These are phyloP conservation scores for Xylariales sp. DNA, from an alignment of 2,329 filamentous ascomycete species.

Conservation along the genomic window DNA sequence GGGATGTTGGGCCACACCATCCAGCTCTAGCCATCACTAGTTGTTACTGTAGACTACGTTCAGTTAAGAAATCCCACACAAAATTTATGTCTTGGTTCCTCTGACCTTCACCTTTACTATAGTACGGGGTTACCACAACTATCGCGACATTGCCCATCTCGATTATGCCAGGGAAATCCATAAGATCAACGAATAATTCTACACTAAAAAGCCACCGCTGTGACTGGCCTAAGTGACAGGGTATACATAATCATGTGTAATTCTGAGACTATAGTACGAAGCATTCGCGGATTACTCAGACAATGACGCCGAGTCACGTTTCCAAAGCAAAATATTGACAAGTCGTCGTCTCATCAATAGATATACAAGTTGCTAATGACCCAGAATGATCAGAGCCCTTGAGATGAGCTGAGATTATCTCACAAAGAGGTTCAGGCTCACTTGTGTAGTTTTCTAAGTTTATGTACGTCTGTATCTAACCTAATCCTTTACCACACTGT, in stretches of 20 bases:
- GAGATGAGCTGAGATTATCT: conserved; percentile 19
- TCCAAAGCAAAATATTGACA: neutral
- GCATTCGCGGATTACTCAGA: neutral
- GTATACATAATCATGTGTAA: neutral
- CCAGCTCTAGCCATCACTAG: too few relatives aligned
- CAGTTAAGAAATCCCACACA: too few relatives aligned
- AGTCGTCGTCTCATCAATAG: neutral
- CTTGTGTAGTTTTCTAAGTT: neutral
- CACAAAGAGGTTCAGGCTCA: neutral
- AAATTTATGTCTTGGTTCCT: too few relatives aligned
- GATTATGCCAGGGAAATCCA: too few relatives aligned
- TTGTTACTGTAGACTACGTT: too few relatives aligned
- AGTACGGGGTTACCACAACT: too few relatives aligned
- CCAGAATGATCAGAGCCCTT: neutral
- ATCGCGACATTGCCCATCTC: too few relatives aligned
- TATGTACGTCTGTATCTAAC: conserved; percentile 1
- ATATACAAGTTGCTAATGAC: neutral
- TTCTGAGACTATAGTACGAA: neutral
- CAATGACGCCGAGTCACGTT: neutral
- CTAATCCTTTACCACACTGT: neutral
- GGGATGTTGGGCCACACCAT: too few relatives aligned
- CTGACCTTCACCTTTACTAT: too few relatives aligned
- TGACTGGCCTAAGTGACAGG: too few relatives aligned
- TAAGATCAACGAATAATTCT: too few relatives aligned
- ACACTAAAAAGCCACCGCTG: too few relatives aligned